These are phyloP conservation scores for Salinomyces thailandicus DNA, from an alignment of 2,329 filamentous ascomycete species.

Conservation along the genomic window DNA sequence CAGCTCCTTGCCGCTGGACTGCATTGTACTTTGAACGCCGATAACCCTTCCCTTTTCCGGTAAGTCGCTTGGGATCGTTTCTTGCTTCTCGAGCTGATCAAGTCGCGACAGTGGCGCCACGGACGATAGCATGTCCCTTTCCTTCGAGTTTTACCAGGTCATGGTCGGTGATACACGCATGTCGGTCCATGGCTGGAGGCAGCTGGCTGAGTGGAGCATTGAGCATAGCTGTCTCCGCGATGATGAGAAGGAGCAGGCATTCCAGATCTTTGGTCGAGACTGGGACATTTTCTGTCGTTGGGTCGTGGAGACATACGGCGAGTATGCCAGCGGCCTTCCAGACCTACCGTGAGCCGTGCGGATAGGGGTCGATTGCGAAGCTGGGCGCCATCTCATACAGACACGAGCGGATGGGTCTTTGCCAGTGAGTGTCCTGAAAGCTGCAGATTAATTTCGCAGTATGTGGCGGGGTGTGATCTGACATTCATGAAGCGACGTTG, in stretches of 20 bases:
- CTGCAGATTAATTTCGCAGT: too few species aligned
- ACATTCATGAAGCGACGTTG: too few species aligned
- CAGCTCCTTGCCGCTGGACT: conserved; percentile 59
- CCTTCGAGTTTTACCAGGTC: conserved; percentile 68
- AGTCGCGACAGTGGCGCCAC: conserved; percentile 12
- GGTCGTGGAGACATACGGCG: conserved; percentile 35
- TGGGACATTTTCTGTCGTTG: conserved; percentile 51
- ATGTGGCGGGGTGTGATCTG: too few species aligned
- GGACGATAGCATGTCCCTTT: conserved; percentile 51
- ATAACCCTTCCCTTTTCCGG: conserved; percentile 65
- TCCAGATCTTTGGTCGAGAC: conserved; percentile 39
- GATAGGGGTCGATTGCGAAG: too few species aligned
- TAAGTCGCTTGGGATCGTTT: conserved; percentile 27
- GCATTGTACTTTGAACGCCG: conserved; percentile 63
- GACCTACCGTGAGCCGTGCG: neutral
- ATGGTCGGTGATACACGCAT: conserved; percentile 59
- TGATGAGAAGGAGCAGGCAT: conserved; percentile 28
- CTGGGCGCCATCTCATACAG: too few species aligned
- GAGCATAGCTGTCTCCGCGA: conserved; percentile 33
- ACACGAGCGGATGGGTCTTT: too few species aligned
- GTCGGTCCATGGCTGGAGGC: conserved; percentile 60
- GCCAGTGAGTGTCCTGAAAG: too few species aligned
- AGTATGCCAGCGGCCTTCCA: conserved; percentile 1
- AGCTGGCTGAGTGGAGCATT: conserved; percentile 41
- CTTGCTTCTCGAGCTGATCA: too few species aligned